Percentiles rank a stretch among this genome's conserved stretches.
Conservation (phyloP, 2,329 filamentous ascomycete genomes). For the Sclerotinia minor region DNA sequence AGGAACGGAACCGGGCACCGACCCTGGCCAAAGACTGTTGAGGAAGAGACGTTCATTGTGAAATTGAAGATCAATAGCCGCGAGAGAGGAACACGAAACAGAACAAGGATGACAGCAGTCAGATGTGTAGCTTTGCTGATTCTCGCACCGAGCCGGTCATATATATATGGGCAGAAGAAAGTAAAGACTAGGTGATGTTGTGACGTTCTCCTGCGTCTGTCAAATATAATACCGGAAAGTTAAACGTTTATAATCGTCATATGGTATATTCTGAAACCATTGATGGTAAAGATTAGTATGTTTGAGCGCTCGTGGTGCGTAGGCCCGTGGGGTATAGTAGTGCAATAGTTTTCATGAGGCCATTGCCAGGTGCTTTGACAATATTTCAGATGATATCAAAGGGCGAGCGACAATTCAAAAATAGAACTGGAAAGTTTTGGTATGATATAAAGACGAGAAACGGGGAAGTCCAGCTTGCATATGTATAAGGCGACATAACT, state of each 20-base stretch:
- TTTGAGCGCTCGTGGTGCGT: constrained; percentile 30
- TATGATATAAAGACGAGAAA: not conserved
- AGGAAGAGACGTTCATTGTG: constrained; percentile 26
- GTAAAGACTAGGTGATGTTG: constrained; percentile 1
- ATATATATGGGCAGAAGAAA: constrained; percentile 13
- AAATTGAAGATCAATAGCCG: constrained; percentile 5
- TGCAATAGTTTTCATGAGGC: constrained; percentile 29
- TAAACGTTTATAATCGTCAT: constrained; percentile 10
- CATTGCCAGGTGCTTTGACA: constrained; percentile 28
- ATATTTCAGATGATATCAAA: constrained; percentile 23
- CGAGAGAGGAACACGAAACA: not conserved
- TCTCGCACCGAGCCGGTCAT: not conserved
- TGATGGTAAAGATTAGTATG: constrained; percentile 5
- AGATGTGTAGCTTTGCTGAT: constrained; percentile 10
- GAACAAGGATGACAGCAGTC: constrained; percentile 14
- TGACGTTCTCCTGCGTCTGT: constrained; percentile 7
- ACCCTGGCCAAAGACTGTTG: constrained; percentile 22
- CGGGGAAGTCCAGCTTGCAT: constrained; percentile 15
- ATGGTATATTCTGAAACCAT: constrained; percentile 13
- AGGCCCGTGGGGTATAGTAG: constrained; percentile 24
- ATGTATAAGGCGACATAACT: constrained; percentile 22
- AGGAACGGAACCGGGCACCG: constrained; percentile 69
- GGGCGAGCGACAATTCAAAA: constrained; percentile 20
- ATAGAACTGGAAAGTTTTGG: constrained; percentile 3
- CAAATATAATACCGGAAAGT: constrained; percentile 2